Percentiles rank a stretch among this genome's conserved stretches.
Evolutionary conservation across 2,329 filamentous ascomycete species (phyloP).

Genomic region (Didymella arachidicola): DNA sequence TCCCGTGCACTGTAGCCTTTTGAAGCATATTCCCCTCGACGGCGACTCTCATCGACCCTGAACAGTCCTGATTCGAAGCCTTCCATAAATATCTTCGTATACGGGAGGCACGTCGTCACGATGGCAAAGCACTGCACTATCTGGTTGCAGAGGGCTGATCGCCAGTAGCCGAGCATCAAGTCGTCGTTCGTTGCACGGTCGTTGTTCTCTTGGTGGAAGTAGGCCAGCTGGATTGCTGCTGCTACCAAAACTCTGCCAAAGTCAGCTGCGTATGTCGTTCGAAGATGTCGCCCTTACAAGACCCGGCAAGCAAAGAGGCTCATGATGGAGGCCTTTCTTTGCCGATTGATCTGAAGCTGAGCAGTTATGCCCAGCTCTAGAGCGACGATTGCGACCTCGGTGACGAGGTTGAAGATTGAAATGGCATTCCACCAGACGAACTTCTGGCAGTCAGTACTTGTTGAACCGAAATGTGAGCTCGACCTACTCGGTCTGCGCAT

Average conservation of each 20-base stretch:
- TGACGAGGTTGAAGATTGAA: conserved; percentile 28
- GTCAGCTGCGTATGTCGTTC: background rate
- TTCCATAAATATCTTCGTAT: conserved; percentile 41
- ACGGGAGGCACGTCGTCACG: conserved; percentile 39
- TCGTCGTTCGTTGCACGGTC: conserved; percentile 25
- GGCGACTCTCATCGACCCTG: conserved; percentile 30
- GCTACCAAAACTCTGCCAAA: conserved; percentile 25
- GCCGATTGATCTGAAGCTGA: conserved; percentile 24
- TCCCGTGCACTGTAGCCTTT: conserved; percentile 23
- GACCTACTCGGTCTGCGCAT: conserved; percentile 30
- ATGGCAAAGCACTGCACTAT: conserved; percentile 36
- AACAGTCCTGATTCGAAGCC: conserved; percentile 38
- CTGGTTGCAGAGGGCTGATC: conserved; percentile 35
- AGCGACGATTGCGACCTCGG: conserved; percentile 34
- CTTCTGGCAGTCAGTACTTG: conserved; percentile 17
- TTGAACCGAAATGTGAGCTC: background rate
- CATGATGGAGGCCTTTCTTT: conserved; percentile 30
- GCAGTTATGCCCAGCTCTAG: conserved; percentile 29
- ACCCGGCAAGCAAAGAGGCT: conserved; percentile 31
- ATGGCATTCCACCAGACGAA: conserved; percentile 31
- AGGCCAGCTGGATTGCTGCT: conserved; percentile 26
- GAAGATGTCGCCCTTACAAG: conserved; percentile 16
- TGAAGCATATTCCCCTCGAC: conserved; percentile 22
- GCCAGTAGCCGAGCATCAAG: conserved; percentile 41
- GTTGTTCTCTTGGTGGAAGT: conserved; percentile 26